Conservation (phyloP, 164 flowering plant genomes). For the Saururus chinensis region DNA sequence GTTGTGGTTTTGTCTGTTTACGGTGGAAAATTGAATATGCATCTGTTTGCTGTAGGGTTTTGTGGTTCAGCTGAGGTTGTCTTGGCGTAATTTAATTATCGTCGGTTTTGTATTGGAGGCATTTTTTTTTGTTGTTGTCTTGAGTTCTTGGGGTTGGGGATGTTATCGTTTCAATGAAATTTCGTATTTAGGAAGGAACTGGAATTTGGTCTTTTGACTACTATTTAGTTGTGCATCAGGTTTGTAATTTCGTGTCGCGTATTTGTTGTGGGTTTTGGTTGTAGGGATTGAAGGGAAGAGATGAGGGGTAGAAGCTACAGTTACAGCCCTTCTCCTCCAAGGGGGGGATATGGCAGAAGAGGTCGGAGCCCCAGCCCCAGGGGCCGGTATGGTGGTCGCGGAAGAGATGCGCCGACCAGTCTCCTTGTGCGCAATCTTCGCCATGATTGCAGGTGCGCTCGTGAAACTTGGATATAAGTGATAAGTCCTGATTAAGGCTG, state of each 20-base stretch:
- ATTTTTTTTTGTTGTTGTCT: not conserved
- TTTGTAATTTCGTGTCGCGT: not conserved
- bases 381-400: conserved; percentile 48
- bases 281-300: conserved; percentile 2
- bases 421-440: conserved; percentile 85
- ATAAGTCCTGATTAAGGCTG: too few relatives aligned
- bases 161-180: too few relatives aligned
- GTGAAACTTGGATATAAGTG: not conserved
- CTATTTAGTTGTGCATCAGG: too few relatives aligned
- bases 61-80: not conserved
- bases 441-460: conserved; percentile 58
- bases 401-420: conserved; percentile 74
- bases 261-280: not conserved
- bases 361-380: conserved; percentile 73
- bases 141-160: not conserved
- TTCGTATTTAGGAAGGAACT: too few relatives aligned
- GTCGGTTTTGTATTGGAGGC: not conserved
- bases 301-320: conserved; percentile 95
- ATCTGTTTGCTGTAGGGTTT: too few relatives aligned
- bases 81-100: not conserved
- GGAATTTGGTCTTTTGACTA: too few relatives aligned
- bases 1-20: too few relatives aligned
- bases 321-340: conserved; percentile 76
- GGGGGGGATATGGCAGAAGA: conserved; percentile 49
- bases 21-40: too few relatives aligned